phyloP scores from a whole-genome alignment of 2,329 filamentous ascomycete genomes.

The Colletotrichum zoysiae region DNA sequence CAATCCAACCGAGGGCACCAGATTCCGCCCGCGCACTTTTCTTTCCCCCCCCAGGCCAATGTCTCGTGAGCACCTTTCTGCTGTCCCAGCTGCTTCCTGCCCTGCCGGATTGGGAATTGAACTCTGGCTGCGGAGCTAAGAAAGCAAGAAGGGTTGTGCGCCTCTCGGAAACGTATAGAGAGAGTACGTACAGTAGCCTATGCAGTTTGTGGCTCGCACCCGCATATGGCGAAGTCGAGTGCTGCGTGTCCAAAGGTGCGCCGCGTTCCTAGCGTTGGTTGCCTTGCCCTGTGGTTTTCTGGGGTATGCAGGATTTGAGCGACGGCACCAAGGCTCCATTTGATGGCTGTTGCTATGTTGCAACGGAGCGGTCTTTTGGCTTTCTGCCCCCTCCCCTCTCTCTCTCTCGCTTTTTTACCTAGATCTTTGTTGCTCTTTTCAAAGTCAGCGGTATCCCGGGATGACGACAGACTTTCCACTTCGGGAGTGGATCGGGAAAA shows the following conservation, averaged over 20 bases:
- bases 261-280: not conserved
- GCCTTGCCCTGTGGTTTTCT: not conserved
- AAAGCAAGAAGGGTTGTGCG: not conserved
- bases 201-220: constrained; percentile 1
- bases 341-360: constrained; percentile 13
- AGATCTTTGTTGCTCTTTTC: constrained; percentile 22
- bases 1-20: constrained; percentile 1
- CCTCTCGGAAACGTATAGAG: constrained; percentile 2
- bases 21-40: not conserved
- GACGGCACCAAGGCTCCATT: constrained; percentile 8
- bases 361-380: not conserved
- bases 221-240: constrained; percentile 2
- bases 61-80: constrained; percentile 11
- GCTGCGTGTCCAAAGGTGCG: constrained; percentile 3
- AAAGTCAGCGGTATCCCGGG: constrained; percentile 40
- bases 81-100: not conserved
- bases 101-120: constrained; percentile 8
- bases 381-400: not conserved
- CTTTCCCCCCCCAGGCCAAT: not conserved
- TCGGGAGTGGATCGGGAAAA: constrained; percentile 39
- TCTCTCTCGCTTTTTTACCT: not conserved
- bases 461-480: constrained; percentile 41
- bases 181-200: not conserved
- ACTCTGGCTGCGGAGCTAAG: constrained; percentile 12
- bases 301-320: not conserved